Evolutionary conservation across 2,329 filamentous ascomycete species (phyloP).

Genomic region (Graphilbum sp.): DNA sequence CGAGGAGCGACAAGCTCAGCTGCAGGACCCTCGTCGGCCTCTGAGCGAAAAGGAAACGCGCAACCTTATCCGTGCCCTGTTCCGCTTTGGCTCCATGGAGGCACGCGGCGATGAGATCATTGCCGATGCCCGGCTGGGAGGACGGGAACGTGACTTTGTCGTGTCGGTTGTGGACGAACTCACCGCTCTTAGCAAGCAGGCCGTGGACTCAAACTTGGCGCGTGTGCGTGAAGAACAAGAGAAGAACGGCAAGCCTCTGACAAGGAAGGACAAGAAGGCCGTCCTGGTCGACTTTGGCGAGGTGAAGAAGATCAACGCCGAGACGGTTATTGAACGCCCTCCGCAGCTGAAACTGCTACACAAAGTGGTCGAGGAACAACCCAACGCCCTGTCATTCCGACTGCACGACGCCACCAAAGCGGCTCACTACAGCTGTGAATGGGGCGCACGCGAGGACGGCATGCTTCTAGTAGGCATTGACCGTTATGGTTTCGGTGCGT

Average conservation of each 20-base stretch:
- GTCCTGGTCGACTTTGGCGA: slow-evolving; percentile 89
- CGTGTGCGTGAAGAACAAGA: slow-evolving; percentile 69
- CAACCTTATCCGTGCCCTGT: slow-evolving; percentile 77
- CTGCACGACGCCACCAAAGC: slow-evolving; percentile 84
- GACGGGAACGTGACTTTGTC: slow-evolving; percentile 69
- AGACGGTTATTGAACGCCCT: slow-evolving; percentile 84
- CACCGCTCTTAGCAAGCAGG: slow-evolving; percentile 37
- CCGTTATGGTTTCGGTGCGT: slow-evolving; percentile 87
- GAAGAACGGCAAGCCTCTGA: slow-evolving; percentile 62
- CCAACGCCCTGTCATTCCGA: slow-evolving; percentile 67
- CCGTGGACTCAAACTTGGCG: slow-evolving; percentile 50
- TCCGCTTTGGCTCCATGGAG: slow-evolving; percentile 79
- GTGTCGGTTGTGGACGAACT: slow-evolving; percentile 62
- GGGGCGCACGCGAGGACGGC: slow-evolving; percentile 86
- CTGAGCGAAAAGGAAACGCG: slow-evolving; percentile 86
- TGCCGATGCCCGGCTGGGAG: slow-evolving; percentile 67
- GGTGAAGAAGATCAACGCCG: slow-evolving; percentile 88
- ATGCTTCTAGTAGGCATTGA: slow-evolving; percentile 94
- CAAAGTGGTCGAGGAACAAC: slow-evolving; percentile 47
- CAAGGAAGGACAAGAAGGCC: slow-evolving; percentile 96
- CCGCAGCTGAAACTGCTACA: slow-evolving; percentile 75
- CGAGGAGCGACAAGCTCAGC: slow-evolving; percentile 57
- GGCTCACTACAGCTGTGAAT: slow-evolving; percentile 78
- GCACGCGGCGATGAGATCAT: slow-evolving; percentile 79
- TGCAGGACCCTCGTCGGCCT: slow-evolving; percentile 73